Percentiles rank a stretch among this genome's conserved stretches.
These are phyloP conservation scores for Kregervanrija fluxuum DNA, from an alignment of 805 yeast species.

Conservation along the genomic window DNA sequence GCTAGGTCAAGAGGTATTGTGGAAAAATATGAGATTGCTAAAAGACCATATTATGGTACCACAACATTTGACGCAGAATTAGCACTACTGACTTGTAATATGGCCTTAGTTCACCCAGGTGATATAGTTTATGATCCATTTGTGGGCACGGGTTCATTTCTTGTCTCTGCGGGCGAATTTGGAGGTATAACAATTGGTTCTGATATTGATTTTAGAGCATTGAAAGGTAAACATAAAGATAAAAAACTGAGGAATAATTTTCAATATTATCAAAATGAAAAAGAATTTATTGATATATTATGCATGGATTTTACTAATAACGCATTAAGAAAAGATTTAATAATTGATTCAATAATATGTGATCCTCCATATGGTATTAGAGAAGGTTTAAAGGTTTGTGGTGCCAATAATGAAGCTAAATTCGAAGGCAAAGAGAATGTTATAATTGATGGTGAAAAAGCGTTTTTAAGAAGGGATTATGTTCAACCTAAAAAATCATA, in stretches of 20 bases:
- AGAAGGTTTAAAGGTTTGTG: constrained; percentile 90
- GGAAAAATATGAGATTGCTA: constrained; percentile 74
- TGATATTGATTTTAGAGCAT: constrained; percentile 78
- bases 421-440: constrained; percentile 67
- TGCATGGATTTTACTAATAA: constrained; percentile 95
- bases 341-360: constrained; percentile 76
- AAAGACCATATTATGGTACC: constrained; percentile 86
- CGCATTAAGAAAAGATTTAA: constrained; percentile 57
- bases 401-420: constrained; percentile 55
- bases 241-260: constrained; percentile 50
- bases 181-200: constrained; percentile 81
- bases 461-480: constrained; percentile 72
- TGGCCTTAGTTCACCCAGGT: constrained; percentile 65
- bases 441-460: constrained; percentile 72
- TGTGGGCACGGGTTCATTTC: constrained; percentile 93
- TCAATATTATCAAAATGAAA: constrained; percentile 56
- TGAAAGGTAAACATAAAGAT: constrained; percentile 53
- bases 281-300: constrained; percentile 61
- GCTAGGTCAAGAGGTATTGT: constrained; percentile 55
- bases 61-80: constrained; percentile 95
- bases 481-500: constrained; percentile 92
- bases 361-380: constrained; percentile 98
- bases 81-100: constrained; percentile 78
- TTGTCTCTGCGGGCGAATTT: constrained; percentile 79
- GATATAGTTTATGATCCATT: constrained; percentile 86